Conservation (phyloP, 2,329 filamentous ascomycete genomes). For the Nothophoma quercina region DNA sequence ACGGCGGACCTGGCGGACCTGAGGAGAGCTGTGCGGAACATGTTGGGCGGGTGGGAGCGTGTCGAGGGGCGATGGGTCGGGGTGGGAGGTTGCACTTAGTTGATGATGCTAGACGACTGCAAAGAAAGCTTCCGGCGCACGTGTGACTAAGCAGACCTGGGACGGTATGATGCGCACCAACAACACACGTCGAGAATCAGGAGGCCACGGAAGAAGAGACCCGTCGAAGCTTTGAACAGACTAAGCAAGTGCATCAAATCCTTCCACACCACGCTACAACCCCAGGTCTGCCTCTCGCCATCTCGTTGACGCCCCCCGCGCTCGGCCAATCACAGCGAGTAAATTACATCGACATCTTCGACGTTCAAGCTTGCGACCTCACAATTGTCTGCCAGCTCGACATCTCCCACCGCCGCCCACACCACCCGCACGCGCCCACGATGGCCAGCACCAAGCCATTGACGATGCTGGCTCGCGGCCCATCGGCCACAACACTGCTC, state of each 20-base stretch:
- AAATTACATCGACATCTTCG: slow-evolving; percentile 31
- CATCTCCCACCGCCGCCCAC: slow-evolving; percentile 30
- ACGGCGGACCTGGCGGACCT: slow-evolving; percentile 70
- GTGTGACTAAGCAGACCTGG: too few relatives aligned
- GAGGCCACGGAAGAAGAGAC: not conserved
- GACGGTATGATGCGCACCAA: slow-evolving; percentile 2
- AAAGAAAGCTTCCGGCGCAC: slow-evolving; percentile 22
- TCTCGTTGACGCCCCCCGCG: slow-evolving; percentile 28
- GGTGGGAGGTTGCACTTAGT: slow-evolving; percentile 17
- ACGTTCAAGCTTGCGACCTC: slow-evolving; percentile 31
- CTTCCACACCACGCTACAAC: slow-evolving; percentile 3
- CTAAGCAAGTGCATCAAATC: not conserved
- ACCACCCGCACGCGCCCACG: slow-evolving; percentile 41
- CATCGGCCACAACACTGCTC: slow-evolving; percentile 51
- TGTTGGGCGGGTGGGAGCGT: slow-evolving; percentile 57
- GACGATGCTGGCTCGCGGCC: slow-evolving; percentile 56
- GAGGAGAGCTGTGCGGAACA: slow-evolving; percentile 90
- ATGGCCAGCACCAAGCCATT: slow-evolving; percentile 60
- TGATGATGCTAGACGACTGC: slow-evolving; percentile 35
- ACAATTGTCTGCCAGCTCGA: slow-evolving; percentile 31
- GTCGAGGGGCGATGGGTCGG: slow-evolving; percentile 32
- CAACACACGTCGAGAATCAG: not conserved
- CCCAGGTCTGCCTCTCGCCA: slow-evolving; percentile 21
- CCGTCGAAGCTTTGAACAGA: not conserved
- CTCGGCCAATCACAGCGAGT: slow-evolving; percentile 42